phyloP scores from a whole-genome alignment of 305 asterid species.

The Fraxinus dipetala region DNA sequence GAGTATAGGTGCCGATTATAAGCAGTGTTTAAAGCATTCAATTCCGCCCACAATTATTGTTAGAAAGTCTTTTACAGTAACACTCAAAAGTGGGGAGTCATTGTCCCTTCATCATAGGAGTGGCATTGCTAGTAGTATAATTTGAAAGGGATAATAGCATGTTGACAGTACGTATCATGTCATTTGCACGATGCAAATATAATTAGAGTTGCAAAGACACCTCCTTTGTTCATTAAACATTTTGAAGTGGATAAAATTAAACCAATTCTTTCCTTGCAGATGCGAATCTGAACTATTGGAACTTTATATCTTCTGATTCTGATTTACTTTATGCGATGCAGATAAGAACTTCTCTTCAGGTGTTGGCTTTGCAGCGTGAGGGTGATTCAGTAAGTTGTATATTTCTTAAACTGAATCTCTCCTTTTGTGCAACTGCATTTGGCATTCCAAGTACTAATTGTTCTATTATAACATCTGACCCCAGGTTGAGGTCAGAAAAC shows the following conservation, averaged over 20 bases:
- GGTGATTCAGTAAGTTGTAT: constrained; percentile 57
- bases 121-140: not conserved
- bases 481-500: constrained; percentile 79
- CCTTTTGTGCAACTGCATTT: constrained; percentile 17
- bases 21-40: not conserved
- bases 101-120: not conserved
- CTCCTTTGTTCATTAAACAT: not conserved
- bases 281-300: not conserved
- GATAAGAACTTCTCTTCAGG: constrained; percentile 89
- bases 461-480: constrained; percentile 10
- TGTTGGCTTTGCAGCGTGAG: constrained; percentile 77
- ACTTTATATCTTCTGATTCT: constrained; percentile 9
- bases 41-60: not conserved
- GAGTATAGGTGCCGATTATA: not conserved
- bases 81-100: not conserved
- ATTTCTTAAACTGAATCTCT: not conserved
- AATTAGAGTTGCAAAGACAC: constrained; percentile 5
- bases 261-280: not conserved
- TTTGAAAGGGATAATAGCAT: not conserved
- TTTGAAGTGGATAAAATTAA: not conserved
- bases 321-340: constrained; percentile 38
- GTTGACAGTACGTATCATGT: not conserved
- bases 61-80: not conserved
- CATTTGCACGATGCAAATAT: not conserved
- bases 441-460: constrained; percentile 7